Base-by-base conservation (phyloP, 768 basidiomycete species). In the Ramaria rubella region DNA sequence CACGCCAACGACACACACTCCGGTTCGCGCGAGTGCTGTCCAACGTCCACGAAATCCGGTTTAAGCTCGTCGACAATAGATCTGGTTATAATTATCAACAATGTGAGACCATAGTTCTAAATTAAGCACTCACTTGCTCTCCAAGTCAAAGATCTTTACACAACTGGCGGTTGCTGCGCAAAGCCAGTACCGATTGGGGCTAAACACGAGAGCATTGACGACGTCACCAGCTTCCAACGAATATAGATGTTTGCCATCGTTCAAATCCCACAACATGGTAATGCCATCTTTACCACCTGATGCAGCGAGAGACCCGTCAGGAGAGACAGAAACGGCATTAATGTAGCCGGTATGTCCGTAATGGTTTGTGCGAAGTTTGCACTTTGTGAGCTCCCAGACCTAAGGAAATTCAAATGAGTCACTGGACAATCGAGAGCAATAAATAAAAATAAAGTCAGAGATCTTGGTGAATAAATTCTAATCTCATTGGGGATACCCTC, bases 331-430 rank as follows among this genome's bases (percentile, higher is more conserved):
- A 69, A 99, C 76, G 65, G 95, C 94, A 81, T 94, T 97, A 75
- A 99, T 94, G 81, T 97, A 98, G 61, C 95, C 96, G 50, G 90
- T 95, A 81, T 99, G 96, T 63, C 96, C 96, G 70, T 91, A 92
- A 81, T 99, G 96, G 83, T 98, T 98, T 75, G 96, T 98, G 83
- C 94, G 93, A 72, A 99, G 83, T 79, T 99, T 98, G 86, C 97
- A 98, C 76, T 97, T 96, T 72, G 90, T 90, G 59, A 98, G 87
- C 73, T 99, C 96, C 96, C 96, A 99, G 64, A 99, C 96, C 95
- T 99, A 62, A 30, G 44, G 60, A 36, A 45, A 45, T 49, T 11
- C 7, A 52, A 38, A 17, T 14, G 19, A 27, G 3, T 29, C 11
- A 52, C 29, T 17, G 50, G 55, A 44, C 23, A 52, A 14, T 2